Base-by-base conservation (phyloP, 768 basidiomycete genomes). In the Pholiota microspora region DNA sequence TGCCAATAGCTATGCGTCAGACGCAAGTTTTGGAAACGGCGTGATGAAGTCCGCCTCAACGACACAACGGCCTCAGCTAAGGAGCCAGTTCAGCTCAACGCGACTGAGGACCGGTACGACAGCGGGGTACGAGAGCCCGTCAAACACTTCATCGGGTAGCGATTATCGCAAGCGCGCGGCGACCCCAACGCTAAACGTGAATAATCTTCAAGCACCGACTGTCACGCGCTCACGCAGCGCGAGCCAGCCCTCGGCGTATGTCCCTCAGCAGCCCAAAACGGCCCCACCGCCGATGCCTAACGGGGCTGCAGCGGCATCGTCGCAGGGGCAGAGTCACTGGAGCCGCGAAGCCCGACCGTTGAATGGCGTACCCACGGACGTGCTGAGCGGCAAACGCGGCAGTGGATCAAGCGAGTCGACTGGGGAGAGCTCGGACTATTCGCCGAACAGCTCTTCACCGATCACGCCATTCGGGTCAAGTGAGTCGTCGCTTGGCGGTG, bases 381-480 rank as follows among this genome's bases (percentile, higher is more conserved):
- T 77, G 71, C 59, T 69, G 4, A 76, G 70, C 49, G 79, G 76
- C 61, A 92, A 92, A 69, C 83, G 92, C 32, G 92, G 88, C 28
- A 93, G 91, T 59, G 87, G 89, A 10, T 91, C 89, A 32, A 93
- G 91, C 62, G 84, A 90, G 66, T 90, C 88, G 10, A 92, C 90
- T 8, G 84, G 80, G 7, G 86, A 82, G 61, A 90, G 87, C 67
- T 91, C 90, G 10, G 88, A 92, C 62, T 90, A 89, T 60, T 92
- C 91, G 42, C 89, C 90, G 16, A 88, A 90, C 61, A 88, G 86
- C 58, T 85, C 85, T 13, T 91, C 89, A n/a, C 92, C 92, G 0
- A 83, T 92, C 65, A 93, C 92, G 23, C 91, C 92, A 15, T 93
- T 88, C 66, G 92, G 90, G n/a, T 92, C 91, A 35, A 92, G 86